Evolutionary conservation across 1,139 yeast species (phyloP).

Genomic region (Casaregolazyma lundiana): DNA sequence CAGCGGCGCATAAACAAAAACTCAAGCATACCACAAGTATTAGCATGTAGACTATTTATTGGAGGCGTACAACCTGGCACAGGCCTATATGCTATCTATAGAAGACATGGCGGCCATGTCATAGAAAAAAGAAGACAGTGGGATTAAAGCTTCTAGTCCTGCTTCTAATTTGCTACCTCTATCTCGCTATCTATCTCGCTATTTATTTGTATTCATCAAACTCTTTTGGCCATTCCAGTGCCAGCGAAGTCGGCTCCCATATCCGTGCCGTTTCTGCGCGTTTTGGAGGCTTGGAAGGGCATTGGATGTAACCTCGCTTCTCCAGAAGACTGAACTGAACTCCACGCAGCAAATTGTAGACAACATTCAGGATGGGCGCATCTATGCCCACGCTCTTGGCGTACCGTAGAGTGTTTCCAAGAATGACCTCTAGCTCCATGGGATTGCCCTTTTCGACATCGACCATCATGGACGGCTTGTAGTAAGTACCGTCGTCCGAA

Average conservation of each 20-base stretch:
- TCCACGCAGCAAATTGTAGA: constrained; percentile 55
- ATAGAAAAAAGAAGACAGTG: neutral
- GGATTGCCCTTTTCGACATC: constrained; percentile 67
- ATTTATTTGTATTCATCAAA: neutral
- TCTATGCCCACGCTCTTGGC: constrained; percentile 53
- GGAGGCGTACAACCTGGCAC: no score
- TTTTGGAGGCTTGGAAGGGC: constrained; percentile 37
- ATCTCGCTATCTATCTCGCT: no score
- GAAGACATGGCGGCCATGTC: no score
- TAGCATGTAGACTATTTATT: neutral
- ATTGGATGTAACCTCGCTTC: constrained; percentile 40
- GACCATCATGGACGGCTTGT: constrained; percentile 69
- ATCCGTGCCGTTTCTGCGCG: constrained; percentile 9
- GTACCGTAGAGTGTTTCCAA: constrained; percentile 64
- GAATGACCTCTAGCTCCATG: constrained; percentile 64
- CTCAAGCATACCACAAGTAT: neutral
- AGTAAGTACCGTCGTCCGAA: constrained; percentile 60
- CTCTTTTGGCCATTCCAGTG: neutral
- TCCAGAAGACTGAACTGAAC: constrained; percentile 60
- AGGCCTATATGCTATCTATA: no score
- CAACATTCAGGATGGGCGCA: constrained; percentile 53
- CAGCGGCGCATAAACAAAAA: neutral
- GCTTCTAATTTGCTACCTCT: no score
- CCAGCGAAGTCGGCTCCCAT: constrained; percentile 7
- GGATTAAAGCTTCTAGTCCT: no score